Conservation (phyloP, 169 alveolate genomes). For the Babesia sp. region DNA sequence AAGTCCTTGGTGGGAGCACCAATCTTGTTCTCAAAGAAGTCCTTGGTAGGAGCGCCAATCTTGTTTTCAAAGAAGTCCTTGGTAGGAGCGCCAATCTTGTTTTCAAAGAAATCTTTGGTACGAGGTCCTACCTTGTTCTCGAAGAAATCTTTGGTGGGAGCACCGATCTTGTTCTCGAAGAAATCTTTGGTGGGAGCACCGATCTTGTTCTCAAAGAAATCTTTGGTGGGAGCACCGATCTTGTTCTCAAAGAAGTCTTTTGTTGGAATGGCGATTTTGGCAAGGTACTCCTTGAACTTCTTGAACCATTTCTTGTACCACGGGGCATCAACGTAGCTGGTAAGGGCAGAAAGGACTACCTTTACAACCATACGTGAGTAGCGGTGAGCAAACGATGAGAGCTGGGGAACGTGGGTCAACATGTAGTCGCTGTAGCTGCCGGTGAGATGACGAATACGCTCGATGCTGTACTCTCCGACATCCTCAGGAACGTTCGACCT, state of each 20-base stretch:
- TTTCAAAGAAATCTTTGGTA: constrained; percentile 1
- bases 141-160: constrained; percentile 1
- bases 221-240: neutral
- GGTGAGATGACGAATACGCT: neutral
- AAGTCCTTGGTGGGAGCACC: neutral
- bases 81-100: neutral
- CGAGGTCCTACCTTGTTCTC: neutral
- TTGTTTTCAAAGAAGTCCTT: neutral
- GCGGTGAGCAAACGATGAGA: constrained; percentile 9
- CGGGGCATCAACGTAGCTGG: neutral
- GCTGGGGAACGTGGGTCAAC: constrained; percentile 3
- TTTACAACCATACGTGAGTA: constrained; percentile 10
- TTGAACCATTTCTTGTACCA: constrained; percentile 36
- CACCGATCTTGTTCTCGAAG: constrained; percentile 6
- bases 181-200: constrained; percentile 5
- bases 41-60: neutral
- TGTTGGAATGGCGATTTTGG: neutral
- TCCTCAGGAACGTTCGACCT: neutral
- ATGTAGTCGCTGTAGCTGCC: constrained; percentile 25
- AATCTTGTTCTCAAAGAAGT: neutral
- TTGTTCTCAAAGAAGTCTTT: constrained; percentile 10
- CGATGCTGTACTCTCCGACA: neutral
- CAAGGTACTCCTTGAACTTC: neutral
- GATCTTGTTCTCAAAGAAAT: neutral
- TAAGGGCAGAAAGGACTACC: neutral